Evolutionary conservation across 495 filamentous ascomycete genomes (phyloP).

Genomic region (Hypoxylon subgilvum): DNA sequence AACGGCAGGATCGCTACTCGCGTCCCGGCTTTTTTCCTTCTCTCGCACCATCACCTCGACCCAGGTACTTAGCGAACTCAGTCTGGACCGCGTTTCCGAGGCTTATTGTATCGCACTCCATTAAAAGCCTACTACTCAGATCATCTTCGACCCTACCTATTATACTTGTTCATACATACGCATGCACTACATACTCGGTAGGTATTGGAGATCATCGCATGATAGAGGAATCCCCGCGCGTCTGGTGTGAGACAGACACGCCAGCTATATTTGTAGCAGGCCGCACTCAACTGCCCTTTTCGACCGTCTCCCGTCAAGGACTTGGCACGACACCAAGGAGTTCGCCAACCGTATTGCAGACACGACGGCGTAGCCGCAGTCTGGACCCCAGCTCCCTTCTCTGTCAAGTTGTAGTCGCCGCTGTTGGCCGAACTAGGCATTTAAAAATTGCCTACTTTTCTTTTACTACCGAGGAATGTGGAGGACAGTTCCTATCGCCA

Average conservation of each 20-base stretch:
- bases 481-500: constrained; percentile 37
- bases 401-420: constrained; percentile 23
- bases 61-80: constrained; percentile 23
- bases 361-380: constrained; percentile 24
- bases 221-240: constrained; percentile 29
- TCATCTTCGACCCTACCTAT: constrained; percentile 20
- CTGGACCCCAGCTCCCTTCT: constrained; percentile 7
- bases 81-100: constrained; percentile 6
- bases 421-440: neutral
- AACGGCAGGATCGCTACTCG: constrained; percentile 9
- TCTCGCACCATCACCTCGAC: neutral
- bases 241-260: constrained; percentile 10
- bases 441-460: constrained; percentile 5
- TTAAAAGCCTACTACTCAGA: constrained; percentile 17
- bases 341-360: constrained; percentile 6
- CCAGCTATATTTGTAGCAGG: constrained; percentile 19
- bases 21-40: neutral
- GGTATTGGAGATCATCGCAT: constrained; percentile 17
- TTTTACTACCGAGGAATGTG: constrained; percentile 16
- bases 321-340: constrained; percentile 25
- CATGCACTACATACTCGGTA: neutral
- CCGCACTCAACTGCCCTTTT: constrained; percentile 34
- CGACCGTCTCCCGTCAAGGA: constrained; percentile 21
- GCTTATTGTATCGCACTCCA: constrained; percentile 19
- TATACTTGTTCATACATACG: neutral